Conservation (phyloP, 371 early-diverging fungal species). For the Choanephora cucurbitarum region DNA sequence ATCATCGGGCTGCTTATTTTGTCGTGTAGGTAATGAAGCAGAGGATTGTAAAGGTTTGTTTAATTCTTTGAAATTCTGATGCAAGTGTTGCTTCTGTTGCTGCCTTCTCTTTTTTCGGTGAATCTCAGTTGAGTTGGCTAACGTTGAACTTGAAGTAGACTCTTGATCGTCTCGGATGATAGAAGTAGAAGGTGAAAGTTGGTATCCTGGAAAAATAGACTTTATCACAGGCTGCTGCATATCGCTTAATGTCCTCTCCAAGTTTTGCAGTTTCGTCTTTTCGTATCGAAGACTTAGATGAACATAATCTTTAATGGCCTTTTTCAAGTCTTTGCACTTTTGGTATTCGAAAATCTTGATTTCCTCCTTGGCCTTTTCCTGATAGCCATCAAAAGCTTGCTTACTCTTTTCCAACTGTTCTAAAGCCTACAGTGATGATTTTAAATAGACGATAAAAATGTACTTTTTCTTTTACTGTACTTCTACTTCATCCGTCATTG, state of each 20-base stretch:
- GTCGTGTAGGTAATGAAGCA: conserved; percentile 47
- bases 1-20: conserved; percentile 15
- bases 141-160: conserved; percentile 11
- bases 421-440: conserved; percentile 36
- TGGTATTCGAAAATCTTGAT: conserved; percentile 54
- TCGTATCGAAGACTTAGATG: conserved; percentile 51
- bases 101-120: conserved; percentile 24
- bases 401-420: conserved; percentile 33
- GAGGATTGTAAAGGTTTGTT: conserved; percentile 40
- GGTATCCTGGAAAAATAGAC: conserved; percentile 15
- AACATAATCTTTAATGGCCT: conserved; percentile 52
- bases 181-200: conserved; percentile 12
- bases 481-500: conserved; percentile 51
- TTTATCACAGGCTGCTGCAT: conserved; percentile 36
- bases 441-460: too few relatives aligned
- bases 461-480: conserved; percentile 14
- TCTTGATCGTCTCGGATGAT: neutral
- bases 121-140: neutral
- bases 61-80: conserved; percentile 18
- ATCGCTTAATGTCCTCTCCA: conserved; percentile 53
- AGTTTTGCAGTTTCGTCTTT: conserved; percentile 44
- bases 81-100: conserved; percentile 22
- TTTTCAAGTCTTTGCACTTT: conserved; percentile 49
- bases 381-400: conserved; percentile 46
- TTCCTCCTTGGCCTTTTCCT: conserved; percentile 54